Evolutionary conservation across 805 yeast species (phyloP).

Genomic region (Metschnikowia shivogae): DNA sequence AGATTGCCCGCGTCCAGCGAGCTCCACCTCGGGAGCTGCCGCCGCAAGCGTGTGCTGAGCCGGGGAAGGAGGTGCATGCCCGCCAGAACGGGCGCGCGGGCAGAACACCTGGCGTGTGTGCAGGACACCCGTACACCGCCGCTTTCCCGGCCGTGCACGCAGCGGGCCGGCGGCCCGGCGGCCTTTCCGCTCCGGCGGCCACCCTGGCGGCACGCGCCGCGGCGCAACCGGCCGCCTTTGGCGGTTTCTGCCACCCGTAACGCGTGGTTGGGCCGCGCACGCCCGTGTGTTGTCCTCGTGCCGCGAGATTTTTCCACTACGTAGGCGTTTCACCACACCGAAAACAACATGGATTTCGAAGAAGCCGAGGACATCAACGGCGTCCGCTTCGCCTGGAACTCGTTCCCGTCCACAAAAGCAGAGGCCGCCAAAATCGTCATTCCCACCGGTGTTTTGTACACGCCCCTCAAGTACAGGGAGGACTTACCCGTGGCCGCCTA

Average conservation of each 20-base stretch:
- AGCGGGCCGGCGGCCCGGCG: too few species aligned
- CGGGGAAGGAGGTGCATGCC: background rate
- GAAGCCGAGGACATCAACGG: constrained; percentile 44
- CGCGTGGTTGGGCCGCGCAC: constrained; percentile 14
- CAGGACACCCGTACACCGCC: background rate
- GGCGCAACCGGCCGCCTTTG: too few species aligned
- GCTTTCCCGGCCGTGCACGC: too few species aligned
- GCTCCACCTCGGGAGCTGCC: background rate
- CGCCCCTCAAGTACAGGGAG: constrained; percentile 82
- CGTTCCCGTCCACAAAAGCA: constrained; percentile 81
- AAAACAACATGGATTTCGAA: constrained; percentile 34
- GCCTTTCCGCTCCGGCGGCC: too few species aligned
- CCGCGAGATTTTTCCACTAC: constrained; percentile 13
- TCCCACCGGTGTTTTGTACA: constrained; percentile 90
- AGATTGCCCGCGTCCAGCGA: constrained; percentile 19
- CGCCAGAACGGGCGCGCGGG: background rate
- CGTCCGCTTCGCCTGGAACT: constrained; percentile 50
- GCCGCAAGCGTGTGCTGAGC: background rate
- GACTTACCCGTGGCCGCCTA: constrained; percentile 75
- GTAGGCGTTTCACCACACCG: too few species aligned
- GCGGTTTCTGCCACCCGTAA: too few species aligned
- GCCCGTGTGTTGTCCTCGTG: constrained; percentile 21
- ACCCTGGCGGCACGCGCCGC: too few species aligned
- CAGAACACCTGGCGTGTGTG: background rate
- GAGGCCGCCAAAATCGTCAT: constrained; percentile 91